Evolutionary conservation across 1,139 yeast species (phyloP).

Genomic region (Sugiyamaella novakii): DNA sequence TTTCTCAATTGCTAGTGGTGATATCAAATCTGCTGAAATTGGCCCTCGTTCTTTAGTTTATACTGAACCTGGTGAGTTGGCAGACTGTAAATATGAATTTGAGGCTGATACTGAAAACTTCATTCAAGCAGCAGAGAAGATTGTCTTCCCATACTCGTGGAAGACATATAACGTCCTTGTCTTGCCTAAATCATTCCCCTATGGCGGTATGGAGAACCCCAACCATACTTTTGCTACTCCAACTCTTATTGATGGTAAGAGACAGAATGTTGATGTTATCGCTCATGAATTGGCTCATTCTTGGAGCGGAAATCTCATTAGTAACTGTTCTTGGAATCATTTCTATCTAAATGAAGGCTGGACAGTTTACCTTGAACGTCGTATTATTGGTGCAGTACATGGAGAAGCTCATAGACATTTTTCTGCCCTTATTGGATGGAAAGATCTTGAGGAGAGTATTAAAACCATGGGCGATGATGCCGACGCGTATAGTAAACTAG

Average conservation of each 20-base stretch:
- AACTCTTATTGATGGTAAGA: slow-evolving; percentile 81
- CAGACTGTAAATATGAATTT: slow-evolving; percentile 76
- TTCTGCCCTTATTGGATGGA: slow-evolving; percentile 86
- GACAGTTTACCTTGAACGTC: slow-evolving; percentile 89
- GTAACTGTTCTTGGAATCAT: slow-evolving; percentile 90
- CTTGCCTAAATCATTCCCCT: slow-evolving; percentile 83
- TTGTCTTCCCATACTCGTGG: slow-evolving; percentile 88
- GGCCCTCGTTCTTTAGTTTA: slow-evolving; percentile 88
- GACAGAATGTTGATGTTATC: slow-evolving; percentile 82
- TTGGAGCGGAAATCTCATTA: slow-evolving; percentile 89
- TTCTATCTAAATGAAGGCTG: slow-evolving; percentile 96
- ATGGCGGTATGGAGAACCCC: slow-evolving; percentile 96
- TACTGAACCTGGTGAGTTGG: slow-evolving; percentile 71
- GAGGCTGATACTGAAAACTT: slow-evolving; percentile 77
- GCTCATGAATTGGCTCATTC: slow-evolving; percentile 94
- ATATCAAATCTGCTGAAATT: slow-evolving; percentile 63
- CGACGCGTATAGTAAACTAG: slow-evolving; percentile 61
- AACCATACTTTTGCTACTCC: slow-evolving; percentile 91
- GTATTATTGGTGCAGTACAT: slow-evolving; percentile 74
- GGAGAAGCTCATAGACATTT: slow-evolving; percentile 81
- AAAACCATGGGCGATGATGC: slow-evolving; percentile 54
- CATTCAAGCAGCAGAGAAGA: slow-evolving; percentile 73
- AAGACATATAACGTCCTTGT: slow-evolving; percentile 77
- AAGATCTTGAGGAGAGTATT: slow-evolving; percentile 68
- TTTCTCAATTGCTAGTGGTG: slow-evolving; percentile 85